phyloP scores from a whole-genome alignment of 1,139 yeast species.

The Debaryomyces coudertii region DNA sequence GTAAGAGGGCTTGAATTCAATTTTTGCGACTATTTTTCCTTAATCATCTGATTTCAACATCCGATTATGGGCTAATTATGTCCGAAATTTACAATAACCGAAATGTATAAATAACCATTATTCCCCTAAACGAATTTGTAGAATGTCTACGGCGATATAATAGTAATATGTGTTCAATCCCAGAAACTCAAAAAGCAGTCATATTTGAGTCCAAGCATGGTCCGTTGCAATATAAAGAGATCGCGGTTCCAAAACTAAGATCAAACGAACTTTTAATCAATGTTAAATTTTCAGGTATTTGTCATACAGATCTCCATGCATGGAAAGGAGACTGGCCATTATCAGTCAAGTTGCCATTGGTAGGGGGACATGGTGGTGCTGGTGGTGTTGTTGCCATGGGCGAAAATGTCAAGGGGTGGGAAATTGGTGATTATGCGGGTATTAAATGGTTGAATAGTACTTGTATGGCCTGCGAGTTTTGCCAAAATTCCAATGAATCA shows the following conservation, averaged over 20 bases:
- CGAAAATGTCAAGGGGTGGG: slow-evolving; percentile 63
- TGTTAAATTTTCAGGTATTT: slow-evolving; percentile 76
- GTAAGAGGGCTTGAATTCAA: background rate
- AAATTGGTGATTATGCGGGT: slow-evolving; percentile 74
- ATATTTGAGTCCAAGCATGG: slow-evolving; percentile 44
- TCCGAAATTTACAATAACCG: background rate
- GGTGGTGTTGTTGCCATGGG: slow-evolving; percentile 78
- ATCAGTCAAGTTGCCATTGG: slow-evolving; percentile 65
- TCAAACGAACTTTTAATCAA: slow-evolving; percentile 67
- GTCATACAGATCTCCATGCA: slow-evolving; percentile 80
- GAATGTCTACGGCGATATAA: background rate
- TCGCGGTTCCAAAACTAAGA: slow-evolving; percentile 70
- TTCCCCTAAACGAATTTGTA: background rate
- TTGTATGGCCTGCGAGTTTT: slow-evolving; percentile 69
- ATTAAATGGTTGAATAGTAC: slow-evolving; percentile 78
- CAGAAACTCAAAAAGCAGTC: slow-evolving; percentile 43
- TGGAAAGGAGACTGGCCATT: slow-evolving; percentile 85
- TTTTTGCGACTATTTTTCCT: background rate
- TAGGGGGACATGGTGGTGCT: slow-evolving; percentile 87
- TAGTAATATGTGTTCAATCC: slow-evolving; percentile 20
- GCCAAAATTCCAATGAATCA: slow-evolving; percentile 66
- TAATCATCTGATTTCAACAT: background rate
- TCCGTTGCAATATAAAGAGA: slow-evolving; percentile 59
- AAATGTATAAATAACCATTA: background rate
- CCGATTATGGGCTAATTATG: background rate